Base-by-base conservation (phyloP, 768 basidiomycete genomes). In the Naematelia aurantialba region DNA sequence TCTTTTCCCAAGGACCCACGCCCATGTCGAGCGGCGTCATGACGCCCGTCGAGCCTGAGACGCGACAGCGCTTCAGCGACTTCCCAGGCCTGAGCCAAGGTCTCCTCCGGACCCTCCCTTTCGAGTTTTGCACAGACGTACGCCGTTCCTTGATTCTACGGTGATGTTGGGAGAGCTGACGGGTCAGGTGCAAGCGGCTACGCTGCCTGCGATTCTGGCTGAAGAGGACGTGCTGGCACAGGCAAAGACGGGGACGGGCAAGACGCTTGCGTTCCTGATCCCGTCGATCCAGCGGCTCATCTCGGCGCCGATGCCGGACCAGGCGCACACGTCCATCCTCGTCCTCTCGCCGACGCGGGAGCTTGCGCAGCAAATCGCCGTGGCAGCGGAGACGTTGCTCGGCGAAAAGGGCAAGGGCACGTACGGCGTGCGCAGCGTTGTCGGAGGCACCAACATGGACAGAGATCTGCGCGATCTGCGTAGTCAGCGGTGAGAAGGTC, bases 331-430 rank as follows among this genome's bases (percentile, higher is more conserved):
- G 78, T 88, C 14, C 92, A 94, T 5, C 94, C 92, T 99, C 50
- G 85, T 98, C 62, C 89, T 99, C 54, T 91, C 89, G 0, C 94
- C 94, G 2, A 97, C 94, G 1, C 82, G 93, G 46, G 94, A 98
- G 77, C 78, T 97, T 63, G 94, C 94, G 1, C 89, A 97, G 17
- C 96, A 99, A 81, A 99, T 97, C 55, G 70, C 65, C 1, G 67
- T 62, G 14, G 76, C 62, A 14, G 72, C 71, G 1, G 56, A 78
- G n/a, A 68, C 67, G 5, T 75, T 85, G 5, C 60, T 84, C 19
- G 58, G 57, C 34, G 77, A 79, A 27, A 81, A 81, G 55, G 73
- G 44, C 19, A 45, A 52, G 22, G 59, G 53, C 12, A 30, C 66
- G 17, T 80, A 81, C 59, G 75, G 71, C n/a, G 82, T 82, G 1